Evolutionary conservation across 2,329 filamentous ascomycete species (phyloP).

Genomic region (Aureobasidium sp.): DNA sequence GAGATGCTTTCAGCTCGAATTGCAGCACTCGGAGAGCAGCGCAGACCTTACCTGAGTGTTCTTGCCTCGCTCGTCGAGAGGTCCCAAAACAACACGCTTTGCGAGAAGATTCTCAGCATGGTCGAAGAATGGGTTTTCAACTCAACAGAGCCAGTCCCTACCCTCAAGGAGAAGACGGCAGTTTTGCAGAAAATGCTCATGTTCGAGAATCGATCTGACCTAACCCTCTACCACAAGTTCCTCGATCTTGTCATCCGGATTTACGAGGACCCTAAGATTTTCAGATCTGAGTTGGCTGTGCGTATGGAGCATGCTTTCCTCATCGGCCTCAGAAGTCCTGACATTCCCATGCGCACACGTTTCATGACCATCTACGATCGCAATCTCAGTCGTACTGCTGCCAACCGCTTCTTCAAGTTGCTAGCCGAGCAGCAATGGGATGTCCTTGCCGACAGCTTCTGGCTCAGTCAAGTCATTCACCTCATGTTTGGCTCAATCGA

Average conservation of each 20-base stretch:
- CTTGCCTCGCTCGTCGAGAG: constrained; percentile 92
- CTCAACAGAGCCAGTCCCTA: constrained; percentile 90
- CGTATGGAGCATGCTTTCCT: constrained; percentile 97
- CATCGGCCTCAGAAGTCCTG: constrained; percentile 83
- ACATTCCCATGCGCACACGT: constrained; percentile 92
- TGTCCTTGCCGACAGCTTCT: constrained; percentile 87
- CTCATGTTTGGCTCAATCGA: constrained; percentile 86
- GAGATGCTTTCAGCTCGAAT: constrained; percentile 88
- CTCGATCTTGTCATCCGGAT: constrained; percentile 93
- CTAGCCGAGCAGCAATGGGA: constrained; percentile 95
- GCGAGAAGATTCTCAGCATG: constrained; percentile 86
- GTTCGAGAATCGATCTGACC: constrained; percentile 78
- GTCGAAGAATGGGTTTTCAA: constrained; percentile 95
- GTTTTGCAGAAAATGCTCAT: constrained; percentile 98
- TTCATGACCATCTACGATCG: constrained; percentile 96
- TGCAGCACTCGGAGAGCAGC: constrained; percentile 82
- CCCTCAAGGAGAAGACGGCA: constrained; percentile 96
- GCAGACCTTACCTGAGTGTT: constrained; percentile 89
- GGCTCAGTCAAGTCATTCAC: constrained; percentile 91
- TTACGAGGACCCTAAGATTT: constrained; percentile 95
- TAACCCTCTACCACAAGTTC: constrained; percentile 83
- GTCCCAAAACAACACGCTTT: constrained; percentile 76
- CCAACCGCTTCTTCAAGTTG: constrained; percentile 79
- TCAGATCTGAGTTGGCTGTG: constrained; percentile 88
- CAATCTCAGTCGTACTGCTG: constrained; percentile 86